Evolutionary conservation across 805 yeast species (phyloP), one percentile per base, ranked within the genome.

Genomic region (Saturnispora bothae): DNA sequence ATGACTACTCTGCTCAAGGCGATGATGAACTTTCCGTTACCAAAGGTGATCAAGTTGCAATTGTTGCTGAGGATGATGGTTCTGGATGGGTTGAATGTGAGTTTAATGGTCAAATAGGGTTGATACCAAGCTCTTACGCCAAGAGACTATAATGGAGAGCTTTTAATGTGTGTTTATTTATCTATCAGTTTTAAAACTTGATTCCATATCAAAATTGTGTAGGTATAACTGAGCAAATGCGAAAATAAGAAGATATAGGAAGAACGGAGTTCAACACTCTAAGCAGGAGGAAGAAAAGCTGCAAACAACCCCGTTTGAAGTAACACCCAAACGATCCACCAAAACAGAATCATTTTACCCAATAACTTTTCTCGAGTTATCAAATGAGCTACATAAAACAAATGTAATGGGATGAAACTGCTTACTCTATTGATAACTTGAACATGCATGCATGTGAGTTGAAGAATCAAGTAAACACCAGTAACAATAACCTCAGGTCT

Each of bases 81-180:
- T 70, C 71, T 28, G 98, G 98, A 0, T 92, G 99, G 99, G 88
- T 96, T 2, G 82, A 78, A 48, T 97, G 96, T 10, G 89, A 83
- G 53, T 42, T 80, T 5, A 64, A 74, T 45, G 92, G 89, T 0
- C 46, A 44, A 6, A 63, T 61, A 15, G 94, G 94, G 1, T 54
- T 81, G 39, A 78, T 83, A 57, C 97, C 97, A 5, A 77, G 92
- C 0, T 66, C 81, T 43, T 88, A 88, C 55, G 78, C 76, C 36
- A 61, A 59, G 45, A 27, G 47, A 37, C 34, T 44, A 10, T 42
- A 43, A 26, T 22, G 10, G 10, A 7, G 7, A 8, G 10, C 7
- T 10, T 22, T 22, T 22, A 22, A 22, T 22, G 25, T 22, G 25
- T 7, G 25, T 22, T 8, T 22, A 8, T 8, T 10, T 22, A 22